These are phyloP conservation scores for Rachicladosporium sp. DNA, from an alignment of 2,329 filamentous ascomycete genomes.

Conservation along the genomic window DNA sequence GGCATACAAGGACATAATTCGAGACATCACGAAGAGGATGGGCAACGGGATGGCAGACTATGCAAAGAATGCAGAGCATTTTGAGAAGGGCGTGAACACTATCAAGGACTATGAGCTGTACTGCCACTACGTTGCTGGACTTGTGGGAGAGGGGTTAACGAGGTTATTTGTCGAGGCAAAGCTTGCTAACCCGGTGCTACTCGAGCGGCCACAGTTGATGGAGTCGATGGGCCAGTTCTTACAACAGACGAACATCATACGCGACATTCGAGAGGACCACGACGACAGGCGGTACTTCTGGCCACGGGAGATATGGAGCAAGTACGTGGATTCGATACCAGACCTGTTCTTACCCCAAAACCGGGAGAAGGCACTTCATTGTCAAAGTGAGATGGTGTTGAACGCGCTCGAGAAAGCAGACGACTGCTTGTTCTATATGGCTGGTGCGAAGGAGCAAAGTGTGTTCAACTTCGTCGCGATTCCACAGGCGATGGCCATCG, in stretches of 20 bases:
- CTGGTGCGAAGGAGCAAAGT: slow-evolving; percentile 85
- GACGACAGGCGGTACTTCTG: slow-evolving; percentile 84
- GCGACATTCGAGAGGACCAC: slow-evolving; percentile 83
- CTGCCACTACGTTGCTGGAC: slow-evolving; percentile 94
- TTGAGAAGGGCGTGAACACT: slow-evolving; percentile 63
- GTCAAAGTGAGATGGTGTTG: slow-evolving; percentile 87
- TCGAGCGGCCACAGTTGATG: slow-evolving; percentile 66
- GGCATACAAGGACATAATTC: slow-evolving; percentile 73
- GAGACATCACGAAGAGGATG: slow-evolving; percentile 89
- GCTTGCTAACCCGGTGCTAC: slow-evolving; percentile 73
- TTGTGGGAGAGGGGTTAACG: slow-evolving; percentile 92
- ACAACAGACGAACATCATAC: slow-evolving; percentile 98
- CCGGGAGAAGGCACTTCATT: slow-evolving; percentile 64
- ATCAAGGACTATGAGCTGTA: slow-evolving; percentile 88
- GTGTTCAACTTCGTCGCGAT: slow-evolving; percentile 99
- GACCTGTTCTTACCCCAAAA: slow-evolving; percentile 79
- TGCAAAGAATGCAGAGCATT: slow-evolving; percentile 64
- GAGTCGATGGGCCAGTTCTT: slow-evolving; percentile 97
- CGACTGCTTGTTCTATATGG: slow-evolving; percentile 96
- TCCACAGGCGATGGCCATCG: slow-evolving; percentile 93
- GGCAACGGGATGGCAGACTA: slow-evolving; percentile 99
- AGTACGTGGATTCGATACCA: slow-evolving; percentile 80
- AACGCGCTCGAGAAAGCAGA: slow-evolving; percentile 77
- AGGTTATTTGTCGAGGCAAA: slow-evolving; percentile 77
- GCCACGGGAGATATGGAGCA: slow-evolving; percentile 93